Conservation (phyloP, 192 early-diverging fungal genomes). For the Chytriomyces sp. region DNA sequence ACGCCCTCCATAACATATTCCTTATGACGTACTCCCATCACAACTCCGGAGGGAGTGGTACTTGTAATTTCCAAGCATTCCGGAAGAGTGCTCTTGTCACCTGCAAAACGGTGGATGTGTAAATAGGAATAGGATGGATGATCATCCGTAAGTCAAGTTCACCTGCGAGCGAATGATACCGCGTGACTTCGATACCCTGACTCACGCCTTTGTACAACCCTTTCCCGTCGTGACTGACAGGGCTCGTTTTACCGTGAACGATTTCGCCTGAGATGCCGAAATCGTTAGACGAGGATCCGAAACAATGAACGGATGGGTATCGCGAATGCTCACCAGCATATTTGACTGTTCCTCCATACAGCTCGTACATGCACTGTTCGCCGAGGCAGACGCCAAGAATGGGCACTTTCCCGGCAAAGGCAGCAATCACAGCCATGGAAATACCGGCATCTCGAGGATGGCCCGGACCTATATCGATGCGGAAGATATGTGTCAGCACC, state of each 20-base stretch:
- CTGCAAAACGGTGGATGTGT: neutral
- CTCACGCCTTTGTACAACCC: conserved; percentile 85
- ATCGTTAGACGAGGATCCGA: too few relatives aligned
- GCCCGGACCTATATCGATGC: conserved; percentile 71
- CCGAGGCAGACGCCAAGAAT: conserved; percentile 98
- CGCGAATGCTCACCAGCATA: conserved; percentile 68
- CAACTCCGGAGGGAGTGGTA: conserved; percentile 79
- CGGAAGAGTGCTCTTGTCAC: conserved; percentile 81
- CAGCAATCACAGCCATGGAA: conserved; percentile 81
- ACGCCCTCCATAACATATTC: conserved; percentile 90
- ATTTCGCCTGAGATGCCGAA: conserved; percentile 63
- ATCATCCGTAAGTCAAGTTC: neutral
- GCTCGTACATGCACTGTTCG: conserved; percentile 96
- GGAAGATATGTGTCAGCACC: neutral
- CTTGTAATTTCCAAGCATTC: conserved; percentile 82
- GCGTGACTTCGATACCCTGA: conserved; percentile 85
- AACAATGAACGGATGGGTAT: too few relatives aligned
- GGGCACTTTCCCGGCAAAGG: conserved; percentile 94
- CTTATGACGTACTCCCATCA: conserved; percentile 97
- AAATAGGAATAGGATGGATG: neutral
- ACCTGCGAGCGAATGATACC: conserved; percentile 95
- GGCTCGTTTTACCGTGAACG: conserved; percentile 93
- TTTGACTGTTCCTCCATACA: conserved; percentile 90
- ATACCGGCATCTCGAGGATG: conserved; percentile 92
- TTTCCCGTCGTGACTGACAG: conserved; percentile 88